Evolutionary conservation across 2,329 filamentous ascomycete species (phyloP), one percentile per base, ranked within the genome.

Genomic region (Sporothrix mexicana): DNA sequence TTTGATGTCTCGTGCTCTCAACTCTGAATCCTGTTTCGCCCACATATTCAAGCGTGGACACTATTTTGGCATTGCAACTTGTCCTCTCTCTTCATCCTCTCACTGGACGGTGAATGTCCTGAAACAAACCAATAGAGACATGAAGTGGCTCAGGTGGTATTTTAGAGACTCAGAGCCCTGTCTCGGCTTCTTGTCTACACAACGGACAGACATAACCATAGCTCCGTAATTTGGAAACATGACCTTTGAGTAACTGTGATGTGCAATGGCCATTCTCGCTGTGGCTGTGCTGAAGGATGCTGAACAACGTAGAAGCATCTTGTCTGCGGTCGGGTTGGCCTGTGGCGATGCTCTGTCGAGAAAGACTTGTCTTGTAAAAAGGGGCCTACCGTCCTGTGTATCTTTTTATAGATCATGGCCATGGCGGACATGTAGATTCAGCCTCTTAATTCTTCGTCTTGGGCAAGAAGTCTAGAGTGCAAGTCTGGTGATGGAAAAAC

Each of bases 221-320:
- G 13, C 36, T 6, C 30, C 23, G 62, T n/a, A 49, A 30, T 49
- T n/a, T 30, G 45, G 62, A 51, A 49, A 49, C 43, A 25, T 23
- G 17, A 41, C 47, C 41, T 2, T 23, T 12, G 12, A 36, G 25
- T 4, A 61, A 61, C 57, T 61, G 8, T n/a, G 43, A 36, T 36
- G 30, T 36, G 30, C 30, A 36, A 36, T 20, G 51, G n/a, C 51
- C 51, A 53, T 20, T 49, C 45, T 30, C 43, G n/a, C 20, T 67
- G 62, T 67, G 62, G 62, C 62, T 49, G 62, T 67, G 62, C 62
- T 4, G 43, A 67, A 49, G 62, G 43, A 67, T 67, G 62, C 13
- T 49, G 30, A 7, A 36, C 30, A 36, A 36, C 30, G 30, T 7
- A 36, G n/a, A n/a, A n/a, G 30, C 30, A 36, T 36, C 30, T 36